Percentiles rank a stretch among this genome's conserved stretches.
Evolutionary conservation across 73 alveolate genomes (phyloP).

Genomic region (Tetrahymena borealis): DNA sequence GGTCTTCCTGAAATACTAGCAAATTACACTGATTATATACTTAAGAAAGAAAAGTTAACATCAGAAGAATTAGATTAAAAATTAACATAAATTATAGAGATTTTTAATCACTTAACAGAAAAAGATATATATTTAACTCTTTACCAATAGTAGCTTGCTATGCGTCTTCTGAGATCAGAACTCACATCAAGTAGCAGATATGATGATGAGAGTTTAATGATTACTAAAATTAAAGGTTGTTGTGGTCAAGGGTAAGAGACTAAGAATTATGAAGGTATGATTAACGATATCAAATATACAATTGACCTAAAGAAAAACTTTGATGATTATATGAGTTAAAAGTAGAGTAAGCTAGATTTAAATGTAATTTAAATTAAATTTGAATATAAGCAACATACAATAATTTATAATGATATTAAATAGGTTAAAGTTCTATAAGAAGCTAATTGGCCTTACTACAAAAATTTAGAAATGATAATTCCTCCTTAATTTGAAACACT

Average conservation of each 20-base stretch:
- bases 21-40: not conserved
- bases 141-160: constrained; percentile 46
- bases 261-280: constrained; percentile 65
- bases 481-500: not conserved
- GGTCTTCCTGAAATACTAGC: not conserved
- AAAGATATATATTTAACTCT: constrained; percentile 61
- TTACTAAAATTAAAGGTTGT: constrained; percentile 53
- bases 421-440: constrained; percentile 28
- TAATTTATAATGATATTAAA: constrained; percentile 33
- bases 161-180: constrained; percentile 38
- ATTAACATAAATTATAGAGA: constrained; percentile 31
- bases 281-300: constrained; percentile 56
- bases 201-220: constrained; percentile 61
- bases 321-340: constrained; percentile 12
- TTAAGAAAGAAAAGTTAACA: not conserved
- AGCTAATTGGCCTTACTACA: constrained; percentile 32
- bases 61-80: constrained; percentile 39
- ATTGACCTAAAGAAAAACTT: constrained; percentile 43
- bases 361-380: constrained; percentile 47
- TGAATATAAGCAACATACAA: not conserved
- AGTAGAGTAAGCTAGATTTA: constrained; percentile 20
- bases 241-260: constrained; percentile 60
- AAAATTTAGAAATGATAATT: not conserved
- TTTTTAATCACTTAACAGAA: constrained; percentile 52
- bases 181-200: constrained; percentile 29